Evolutionary conservation across 495 filamentous ascomycete species (phyloP).

Genomic region (Niebla homalea): DNA sequence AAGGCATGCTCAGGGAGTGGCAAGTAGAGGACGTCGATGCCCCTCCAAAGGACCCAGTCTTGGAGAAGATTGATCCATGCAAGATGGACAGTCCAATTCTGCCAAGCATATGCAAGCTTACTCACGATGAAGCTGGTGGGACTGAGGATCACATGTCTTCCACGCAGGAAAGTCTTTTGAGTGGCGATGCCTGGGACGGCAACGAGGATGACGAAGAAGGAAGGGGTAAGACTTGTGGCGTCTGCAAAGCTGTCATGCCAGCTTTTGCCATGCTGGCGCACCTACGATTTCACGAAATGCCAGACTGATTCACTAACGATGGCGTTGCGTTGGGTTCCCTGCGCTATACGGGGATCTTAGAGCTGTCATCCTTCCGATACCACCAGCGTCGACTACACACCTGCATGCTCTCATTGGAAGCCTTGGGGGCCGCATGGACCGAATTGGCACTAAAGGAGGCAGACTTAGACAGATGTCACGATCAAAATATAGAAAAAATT

Average conservation of each 20-base stretch:
- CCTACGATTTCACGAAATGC: conserved; percentile 47
- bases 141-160: conserved; percentile 17
- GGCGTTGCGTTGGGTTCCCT: too few species aligned
- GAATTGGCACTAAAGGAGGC: too few species aligned
- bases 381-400: too few species aligned
- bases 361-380: too few species aligned
- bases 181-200: conserved; percentile 31
- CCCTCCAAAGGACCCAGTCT: conserved; percentile 17
- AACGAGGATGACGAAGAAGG: conserved; percentile 27
- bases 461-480: too few species aligned
- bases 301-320: conserved; percentile 7
- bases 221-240: conserved; percentile 32
- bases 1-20: conserved; percentile 50
- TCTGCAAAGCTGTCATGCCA: conserved; percentile 54
- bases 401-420: too few species aligned
- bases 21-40: conserved; percentile 35
- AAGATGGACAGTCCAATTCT: background rate
- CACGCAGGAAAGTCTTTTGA: conserved; percentile 14
- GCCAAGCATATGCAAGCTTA: background rate
- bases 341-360: too few species aligned
- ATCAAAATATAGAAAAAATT: too few species aligned
- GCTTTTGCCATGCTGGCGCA: conserved; percentile 63
- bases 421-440: too few species aligned
- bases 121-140: conserved; percentile 3
- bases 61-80: background rate